Evolutionary conservation across 495 filamentous ascomycete species (phyloP), one percentile per base, ranked within the genome.

Genomic region (Cenococcum geophilum): DNA sequence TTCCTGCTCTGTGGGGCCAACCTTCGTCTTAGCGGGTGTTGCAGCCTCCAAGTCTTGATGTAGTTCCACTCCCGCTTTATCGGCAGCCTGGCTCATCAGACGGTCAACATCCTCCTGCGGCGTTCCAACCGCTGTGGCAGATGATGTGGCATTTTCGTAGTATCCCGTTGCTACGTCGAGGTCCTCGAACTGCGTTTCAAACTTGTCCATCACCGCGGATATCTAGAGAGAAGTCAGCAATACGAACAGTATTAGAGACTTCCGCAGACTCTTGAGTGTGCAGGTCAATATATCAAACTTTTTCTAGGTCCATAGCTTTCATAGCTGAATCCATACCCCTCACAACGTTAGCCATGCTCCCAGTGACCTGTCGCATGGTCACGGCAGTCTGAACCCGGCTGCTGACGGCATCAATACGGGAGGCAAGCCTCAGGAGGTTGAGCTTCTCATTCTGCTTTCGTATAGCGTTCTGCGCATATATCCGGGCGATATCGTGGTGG

Each of bases 31-130:
- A 5, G 71, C 68, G 4, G 73, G 72, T 51, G 76, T 73, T 47
- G 61, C 69, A 18, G 77, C 78, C 65, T 83, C 83, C 73, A 92
- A 80, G 74, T 89, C 88, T 60, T 83, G 75, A 58, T 82, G 76
- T 58, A 92, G 75, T 74, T 91, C 85, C 54, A 92, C 76, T 27
- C 89, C 89, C 16, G 87, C 88, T 73, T 92, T 88, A 73, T 92
- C 89, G 56, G 89, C 89, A 8, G 89, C 83, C 77, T 91, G 86
- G 58, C 78, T 81, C 71, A 92, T 86, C 65, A 92, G 71, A 61
- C 87, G 80, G 73, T 92, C 89, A 11, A 92, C 89, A 66, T 89
- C 88, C 56, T 91, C 89, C 68, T 92, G 89, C 60, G 88, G 87
- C 43, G 88, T 89, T 57, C 83, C 86, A 25, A 86, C 82, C 12